These are phyloP conservation scores for Sporothrix brunneoviolacea DNA, from an alignment of 2,329 filamentous ascomycete species.

Conservation along the genomic window DNA sequence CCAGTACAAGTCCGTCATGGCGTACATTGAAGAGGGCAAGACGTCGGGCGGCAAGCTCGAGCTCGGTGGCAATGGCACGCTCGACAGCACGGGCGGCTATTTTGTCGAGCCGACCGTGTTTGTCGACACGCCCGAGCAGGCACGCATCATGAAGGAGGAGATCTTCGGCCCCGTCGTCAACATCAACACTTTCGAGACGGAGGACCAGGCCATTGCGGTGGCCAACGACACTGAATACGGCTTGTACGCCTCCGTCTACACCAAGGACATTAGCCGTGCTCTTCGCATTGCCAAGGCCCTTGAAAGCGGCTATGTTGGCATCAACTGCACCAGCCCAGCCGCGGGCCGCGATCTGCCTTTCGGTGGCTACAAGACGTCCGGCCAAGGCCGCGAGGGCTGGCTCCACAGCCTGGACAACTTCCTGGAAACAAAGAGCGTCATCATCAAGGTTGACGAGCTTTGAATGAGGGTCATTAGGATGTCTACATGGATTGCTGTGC, in stretches of 20 bases:
- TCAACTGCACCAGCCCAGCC: conserved; percentile 37
- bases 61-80: conserved; percentile 22
- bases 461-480: not conserved
- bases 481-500: no score
- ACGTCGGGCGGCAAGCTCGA: conserved; percentile 22
- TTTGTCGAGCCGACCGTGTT: conserved; percentile 37
- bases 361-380: conserved; percentile 35
- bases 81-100: conserved; percentile 23
- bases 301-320: conserved; percentile 49
- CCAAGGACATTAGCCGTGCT: conserved; percentile 36
- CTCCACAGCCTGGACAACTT: conserved; percentile 30
- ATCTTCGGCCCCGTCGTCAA: conserved; percentile 49
- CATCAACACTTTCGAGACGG: conserved; percentile 44
- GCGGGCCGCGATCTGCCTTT: conserved; percentile 31
- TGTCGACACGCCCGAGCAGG: conserved; percentile 28
- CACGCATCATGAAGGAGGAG: conserved; percentile 41
- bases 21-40: conserved; percentile 31
- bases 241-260: conserved; percentile 46
- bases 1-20: conserved; percentile 35
- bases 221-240: conserved; percentile 50
- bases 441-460: conserved; percentile 20
- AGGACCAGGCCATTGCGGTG: conserved; percentile 40
- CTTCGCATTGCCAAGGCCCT: conserved; percentile 36
- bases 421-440: conserved; percentile 25
- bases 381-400: conserved; percentile 29